Conservation (phyloP, 2,329 filamentous ascomycete species). For the Dryadomyces quercus-mongolicae region DNA sequence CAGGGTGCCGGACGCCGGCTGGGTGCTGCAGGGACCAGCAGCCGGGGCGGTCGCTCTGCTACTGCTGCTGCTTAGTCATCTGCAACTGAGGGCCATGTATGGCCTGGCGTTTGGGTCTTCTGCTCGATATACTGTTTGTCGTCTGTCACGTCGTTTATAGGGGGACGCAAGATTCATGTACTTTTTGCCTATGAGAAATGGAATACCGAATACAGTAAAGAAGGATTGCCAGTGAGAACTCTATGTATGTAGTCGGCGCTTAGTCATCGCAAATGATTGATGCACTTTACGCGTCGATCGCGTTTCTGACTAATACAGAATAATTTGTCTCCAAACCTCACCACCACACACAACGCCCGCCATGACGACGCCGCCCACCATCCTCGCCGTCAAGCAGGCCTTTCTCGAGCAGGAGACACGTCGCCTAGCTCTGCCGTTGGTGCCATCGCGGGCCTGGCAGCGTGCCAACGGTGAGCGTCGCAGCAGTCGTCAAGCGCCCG, state of each 20-base stretch:
- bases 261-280: no score
- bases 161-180: no score
- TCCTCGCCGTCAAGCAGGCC: conserved; percentile 49
- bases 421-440: conserved; percentile 46
- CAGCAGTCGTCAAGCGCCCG: background rate
- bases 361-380: conserved; percentile 31
- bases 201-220: no score
- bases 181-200: no score
- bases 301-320: background rate
- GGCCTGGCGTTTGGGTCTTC: background rate
- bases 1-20: conserved; percentile 16
- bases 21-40: conserved; percentile 3
- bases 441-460: conserved; percentile 42
- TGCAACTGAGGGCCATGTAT: no score
- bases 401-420: conserved; percentile 54
- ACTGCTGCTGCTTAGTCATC: conserved; percentile 1
- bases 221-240: no score
- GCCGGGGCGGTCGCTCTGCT: background rate
- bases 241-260: no score
- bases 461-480: conserved; percentile 25
- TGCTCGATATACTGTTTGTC: no score
- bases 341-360: background rate
- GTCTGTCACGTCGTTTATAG: no score
- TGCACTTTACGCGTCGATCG: background rate
- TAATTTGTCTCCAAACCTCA: background rate